Base-by-base conservation (phyloP, 2,329 filamentous ascomycete species). In the Sarocladiaceae sp. region DNA sequence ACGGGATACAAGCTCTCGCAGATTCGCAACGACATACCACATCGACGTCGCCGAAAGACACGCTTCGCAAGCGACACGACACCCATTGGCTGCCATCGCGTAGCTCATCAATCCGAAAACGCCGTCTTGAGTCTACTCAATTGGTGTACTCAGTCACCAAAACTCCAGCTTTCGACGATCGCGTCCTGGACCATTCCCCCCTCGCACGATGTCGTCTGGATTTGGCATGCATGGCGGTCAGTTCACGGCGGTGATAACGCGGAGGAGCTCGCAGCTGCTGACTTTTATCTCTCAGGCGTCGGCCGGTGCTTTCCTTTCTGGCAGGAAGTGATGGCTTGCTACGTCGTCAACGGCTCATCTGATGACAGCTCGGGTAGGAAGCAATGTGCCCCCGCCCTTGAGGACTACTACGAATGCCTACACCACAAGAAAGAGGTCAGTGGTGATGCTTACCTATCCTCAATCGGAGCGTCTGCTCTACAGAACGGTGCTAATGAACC, bases 401-500 rank as follows among this genome's bases (percentile, higher is more conserved):
- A 98, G 65, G 93, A 98, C 65, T 98, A 98, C 74, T 95, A 96
- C 65, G 93, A 98, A 73, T 98, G 94, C 68, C 72, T 98, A 62
- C 93, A 98, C 67, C 93, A 98, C 76, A 89, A 85, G 76, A 98
- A 98, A 74, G 93, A 98, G 88, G 93, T 97, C 60, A 47, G 79
- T 66, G 39, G 29, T 16, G 32, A 31, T n/a, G 16, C 35, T 29
- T 9, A 29, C 9, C n/a, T 29, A n/a, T 9, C 26, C 26, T n/a
- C n/a, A 9, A n/a, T n/a, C 26, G 26, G 26, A 9, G n/a, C 26
- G 9, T 29, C 20, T 18, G 9, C 19, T 10, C 27, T 20, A 29
- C 9, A 18, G 21, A 23, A 33, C 21, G 16, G 15, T 44, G n/a
- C n/a, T n/a, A n/a, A n/a, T n/a, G n/a, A n/a, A n/a, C n/a, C n/a